phyloP scores from a whole-genome alignment of 495 filamentous ascomycete species.

The Saxispiralis lemnorum region DNA sequence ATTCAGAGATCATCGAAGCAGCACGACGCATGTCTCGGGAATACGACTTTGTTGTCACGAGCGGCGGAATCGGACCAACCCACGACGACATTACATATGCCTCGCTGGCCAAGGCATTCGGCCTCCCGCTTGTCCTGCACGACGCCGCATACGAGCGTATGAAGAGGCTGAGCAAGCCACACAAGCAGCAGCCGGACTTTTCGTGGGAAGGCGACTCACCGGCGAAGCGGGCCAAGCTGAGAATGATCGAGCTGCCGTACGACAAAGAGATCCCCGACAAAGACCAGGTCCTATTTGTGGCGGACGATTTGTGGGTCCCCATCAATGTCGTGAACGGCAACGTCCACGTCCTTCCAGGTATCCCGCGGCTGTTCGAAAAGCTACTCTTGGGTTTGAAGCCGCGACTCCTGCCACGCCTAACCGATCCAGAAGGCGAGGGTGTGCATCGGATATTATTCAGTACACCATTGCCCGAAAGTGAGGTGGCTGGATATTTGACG shows the following conservation, averaged over 20 bases:
- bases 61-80: slow-evolving; percentile 87
- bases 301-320: slow-evolving; percentile 80
- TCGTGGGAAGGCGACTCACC: slow-evolving; percentile 72
- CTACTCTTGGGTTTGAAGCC: slow-evolving; percentile 64
- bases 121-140: slow-evolving; percentile 58
- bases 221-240: slow-evolving; percentile 55
- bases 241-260: slow-evolving; percentile 76
- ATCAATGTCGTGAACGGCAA: slow-evolving; percentile 78
- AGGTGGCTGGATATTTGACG: slow-evolving; percentile 64
- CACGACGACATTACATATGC: slow-evolving; percentile 97
- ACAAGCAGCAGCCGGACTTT: slow-evolving; percentile 56
- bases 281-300: slow-evolving; percentile 55
- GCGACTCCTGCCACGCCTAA: slow-evolving; percentile 44
- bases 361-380: slow-evolving; percentile 65
- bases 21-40: slow-evolving; percentile 64
- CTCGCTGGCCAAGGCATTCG: slow-evolving; percentile 81
- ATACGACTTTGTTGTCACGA: slow-evolving; percentile 88
- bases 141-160: slow-evolving; percentile 58
- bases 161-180: slow-evolving; percentile 58
- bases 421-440: slow-evolving; percentile 63
- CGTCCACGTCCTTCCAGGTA: slow-evolving; percentile 79
- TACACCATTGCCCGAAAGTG: slow-evolving; percentile 73
- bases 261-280: slow-evolving; percentile 50
- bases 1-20: slow-evolving; percentile 76
- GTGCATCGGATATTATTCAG: slow-evolving; percentile 62